Percentiles rank a stretch among this genome's conserved stretches.
Conservation (phyloP, 129 eudicot genomes). For the Ambrosia trifida region DNA sequence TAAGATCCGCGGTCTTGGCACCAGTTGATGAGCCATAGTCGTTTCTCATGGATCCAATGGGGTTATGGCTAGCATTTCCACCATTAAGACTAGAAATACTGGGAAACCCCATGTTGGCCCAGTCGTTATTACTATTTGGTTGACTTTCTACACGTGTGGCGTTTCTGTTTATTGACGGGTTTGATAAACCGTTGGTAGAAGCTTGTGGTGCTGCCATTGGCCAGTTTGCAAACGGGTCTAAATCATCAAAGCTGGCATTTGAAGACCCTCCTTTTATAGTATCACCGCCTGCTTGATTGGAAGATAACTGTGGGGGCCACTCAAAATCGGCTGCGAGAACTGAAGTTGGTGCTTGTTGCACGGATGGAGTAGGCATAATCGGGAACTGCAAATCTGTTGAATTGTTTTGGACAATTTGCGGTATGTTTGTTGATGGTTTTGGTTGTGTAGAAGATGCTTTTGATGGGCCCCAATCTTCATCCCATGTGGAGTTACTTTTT, state of each 20-base stretch:
- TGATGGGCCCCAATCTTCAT: conserved; percentile 80
- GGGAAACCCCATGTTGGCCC: conserved; percentile 50
- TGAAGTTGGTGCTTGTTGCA: conserved; percentile 51
- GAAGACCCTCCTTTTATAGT: conserved; percentile 38
- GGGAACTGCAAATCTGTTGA: conserved; percentile 33
- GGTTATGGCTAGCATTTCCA: conserved; percentile 36
- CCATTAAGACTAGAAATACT: conserved; percentile 28
- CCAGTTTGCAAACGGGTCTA: conserved; percentile 97
- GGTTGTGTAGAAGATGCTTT: conserved; percentile 43
- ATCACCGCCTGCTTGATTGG: conserved; percentile 35
- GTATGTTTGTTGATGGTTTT: conserved; percentile 33
- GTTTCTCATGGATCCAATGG: conserved; percentile 58
- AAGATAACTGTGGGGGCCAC: conserved; percentile 79
- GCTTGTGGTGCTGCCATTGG: conserved; percentile 49
- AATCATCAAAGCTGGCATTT: conserved; percentile 62
- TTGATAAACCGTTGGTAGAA: conserved; percentile 37
- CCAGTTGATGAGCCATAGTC: conserved; percentile 48
- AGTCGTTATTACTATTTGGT: conserved; percentile 32
- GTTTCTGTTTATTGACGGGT: conserved; percentile 2
- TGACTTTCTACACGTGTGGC: conserved; percentile 33
- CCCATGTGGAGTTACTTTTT: conserved; percentile 66
- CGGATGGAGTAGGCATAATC: conserved; percentile 44
- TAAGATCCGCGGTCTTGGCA: conserved; percentile 56
- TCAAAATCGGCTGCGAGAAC: conserved; percentile 77
- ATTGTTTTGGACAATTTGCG: conserved; percentile 42